These are phyloP conservation scores for Podaxis carcinomalis DNA, from an alignment of 768 basidiomycete species.

Conservation along the genomic window DNA sequence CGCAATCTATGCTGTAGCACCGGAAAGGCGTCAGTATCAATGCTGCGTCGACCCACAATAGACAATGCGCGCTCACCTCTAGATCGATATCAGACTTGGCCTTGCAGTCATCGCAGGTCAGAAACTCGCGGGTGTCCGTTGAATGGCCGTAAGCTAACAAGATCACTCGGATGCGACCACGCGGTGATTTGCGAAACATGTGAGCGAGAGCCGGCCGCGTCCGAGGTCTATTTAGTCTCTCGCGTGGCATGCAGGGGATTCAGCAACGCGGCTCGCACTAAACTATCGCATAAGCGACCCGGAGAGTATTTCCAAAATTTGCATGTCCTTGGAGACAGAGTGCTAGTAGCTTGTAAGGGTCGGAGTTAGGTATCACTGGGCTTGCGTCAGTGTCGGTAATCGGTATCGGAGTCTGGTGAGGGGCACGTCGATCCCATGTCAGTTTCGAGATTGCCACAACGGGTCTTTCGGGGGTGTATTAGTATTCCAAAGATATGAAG, in stretches of 20 bases:
- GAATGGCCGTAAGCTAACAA: not conserved
- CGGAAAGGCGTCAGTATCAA: not conserved
- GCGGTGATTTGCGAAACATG: not conserved
- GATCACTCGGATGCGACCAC: not conserved
- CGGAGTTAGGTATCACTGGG: not conserved
- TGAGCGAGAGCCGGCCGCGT: not conserved
- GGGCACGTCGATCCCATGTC: not conserved
- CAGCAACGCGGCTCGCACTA: no score
- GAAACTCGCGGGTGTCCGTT: not conserved
- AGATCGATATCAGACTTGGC: not conserved
- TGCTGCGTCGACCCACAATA: not conserved
- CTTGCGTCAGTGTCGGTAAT: not conserved
- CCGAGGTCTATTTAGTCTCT: not conserved
- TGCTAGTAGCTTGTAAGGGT: not conserved
- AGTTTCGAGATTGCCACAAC: not conserved
- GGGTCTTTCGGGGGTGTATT: slow-evolving; percentile 24
- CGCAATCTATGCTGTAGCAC: not conserved
- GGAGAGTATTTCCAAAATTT: not conserved
- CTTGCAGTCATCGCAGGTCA: not conserved
- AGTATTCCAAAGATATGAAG: not conserved
- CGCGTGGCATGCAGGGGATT: not conserved
- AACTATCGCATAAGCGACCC: not conserved
- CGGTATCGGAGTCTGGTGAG: not conserved
- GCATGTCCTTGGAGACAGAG: not conserved
- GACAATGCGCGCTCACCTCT: not conserved